Evolutionary conservation across 2,329 filamentous ascomycete genomes (phyloP), one percentile per base, ranked within the genome.

Genomic region (Nannizziopsis arthrosporioides): DNA sequence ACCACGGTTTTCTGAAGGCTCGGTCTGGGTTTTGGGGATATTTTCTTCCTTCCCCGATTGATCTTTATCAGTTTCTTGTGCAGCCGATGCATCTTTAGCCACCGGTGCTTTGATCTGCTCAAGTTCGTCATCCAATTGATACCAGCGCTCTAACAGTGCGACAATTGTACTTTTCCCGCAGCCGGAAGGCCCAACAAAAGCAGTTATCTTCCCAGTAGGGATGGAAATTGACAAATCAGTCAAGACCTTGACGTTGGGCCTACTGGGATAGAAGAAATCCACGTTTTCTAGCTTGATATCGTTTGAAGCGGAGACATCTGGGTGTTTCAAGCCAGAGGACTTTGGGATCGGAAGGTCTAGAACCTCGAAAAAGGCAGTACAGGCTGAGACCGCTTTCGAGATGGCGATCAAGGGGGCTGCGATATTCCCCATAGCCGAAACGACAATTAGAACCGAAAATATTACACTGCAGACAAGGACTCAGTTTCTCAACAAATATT

Each of bases 231-330:
- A 54, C 11, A 71, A 54, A 1, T 59, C 56, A 19, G 65, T 60
- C 1, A 71, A 52, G 0, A 69, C 61, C 7, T 57, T 58, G 4
- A 63, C 58, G 14, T 62, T 57, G 0, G 65, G 59, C 3, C 68
- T 66, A 50, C 54, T 67, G 0, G 84, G 84, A 56, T 89, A 89
- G 1, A 82, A 76, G 57, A 89, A 88, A n/a, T 73, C 75, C 9
- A 89, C 75, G 37, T 78, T 70, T 9, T 77, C 45, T 22, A 89
- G 76, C 4, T 73, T 64, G 42, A 85, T 81, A 44, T 82, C 74
- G 14, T 67, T 65, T 5, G 62, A 65, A 1, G 70, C 68, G 1
- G 71, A 71, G 14, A 74, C 70, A n/a, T 75, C 70, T 0, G 73
- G 73, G 1, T 65, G 70, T 47, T 59, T 70, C 4, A 77, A 58